These are phyloP conservation scores for Lenwebbia sp. DNA, from an alignment of 345 rosid genomes.

Conservation along the genomic window DNA sequence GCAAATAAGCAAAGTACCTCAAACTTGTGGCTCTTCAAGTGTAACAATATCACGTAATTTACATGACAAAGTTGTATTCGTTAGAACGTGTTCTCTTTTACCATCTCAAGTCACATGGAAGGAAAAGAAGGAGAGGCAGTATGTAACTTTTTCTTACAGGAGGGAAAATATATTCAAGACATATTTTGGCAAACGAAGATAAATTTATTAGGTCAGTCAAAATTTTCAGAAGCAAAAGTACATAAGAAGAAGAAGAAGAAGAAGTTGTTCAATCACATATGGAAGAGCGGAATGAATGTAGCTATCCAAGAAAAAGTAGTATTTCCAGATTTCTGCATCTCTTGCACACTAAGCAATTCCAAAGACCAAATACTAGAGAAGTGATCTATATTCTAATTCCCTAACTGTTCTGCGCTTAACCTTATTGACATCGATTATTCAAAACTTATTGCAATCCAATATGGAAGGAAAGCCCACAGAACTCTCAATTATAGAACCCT, in stretches of 20 bases:
- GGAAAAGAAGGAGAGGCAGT: background rate
- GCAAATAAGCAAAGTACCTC: background rate
- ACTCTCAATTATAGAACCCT: background rate
- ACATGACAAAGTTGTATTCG: background rate
- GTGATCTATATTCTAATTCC: background rate
- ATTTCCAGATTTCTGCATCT: background rate
- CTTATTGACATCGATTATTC: background rate
- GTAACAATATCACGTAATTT: background rate
- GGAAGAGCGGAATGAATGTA: background rate
- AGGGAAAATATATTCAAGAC: background rate
- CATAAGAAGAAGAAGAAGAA: background rate
- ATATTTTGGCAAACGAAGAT: background rate
- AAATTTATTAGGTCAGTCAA: background rate
- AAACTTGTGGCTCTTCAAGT: background rate
- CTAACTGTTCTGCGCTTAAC: background rate
- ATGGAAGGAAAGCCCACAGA: background rate
- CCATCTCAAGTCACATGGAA: background rate
- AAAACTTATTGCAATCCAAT: background rate
- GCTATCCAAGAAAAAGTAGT: background rate
- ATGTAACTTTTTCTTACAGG: background rate
- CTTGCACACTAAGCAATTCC: background rate
- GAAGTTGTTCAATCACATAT: background rate
- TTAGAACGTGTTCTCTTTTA: background rate
- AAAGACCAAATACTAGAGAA: background rate
- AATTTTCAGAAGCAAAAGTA: background rate